Evolutionary conservation across 192 early-diverging fungal species (phyloP), one percentile per base, ranked within the genome.

Genomic region (Backusella tuberculispora): DNA sequence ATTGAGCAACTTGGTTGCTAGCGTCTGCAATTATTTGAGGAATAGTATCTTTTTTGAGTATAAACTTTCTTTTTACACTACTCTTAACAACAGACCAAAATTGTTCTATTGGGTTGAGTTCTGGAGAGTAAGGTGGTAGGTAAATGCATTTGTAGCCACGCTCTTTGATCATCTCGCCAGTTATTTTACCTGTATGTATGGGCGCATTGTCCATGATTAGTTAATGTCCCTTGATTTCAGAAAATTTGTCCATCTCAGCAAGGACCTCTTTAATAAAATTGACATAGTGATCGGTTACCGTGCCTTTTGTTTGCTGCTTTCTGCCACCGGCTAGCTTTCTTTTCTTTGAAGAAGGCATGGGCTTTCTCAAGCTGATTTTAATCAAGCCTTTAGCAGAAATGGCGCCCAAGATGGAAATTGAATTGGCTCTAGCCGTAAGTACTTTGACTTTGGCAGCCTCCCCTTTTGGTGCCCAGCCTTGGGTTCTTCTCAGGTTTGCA

Each of bases 91-190:
- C 48, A 8, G 73, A 74, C 78, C 73, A 74, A 26, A 71, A 79
- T 12, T 79, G 65, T 66, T 79, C 73, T 13, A 72, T 72, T 21
- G 73, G 78, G 48, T 74, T 79, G 5, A 79, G 69, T 47, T 73
- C 72, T 26, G 73, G 60, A 38, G 78, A 79, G n/a, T 67, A 70
- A 17, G 73, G 48, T 42, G 73, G 69, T 0, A 72, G 50, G 46
- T 70, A 79, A n/a, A 74, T 15, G 47, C 73, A 71, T 5, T 66
- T 63, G 44, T 74, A 44, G 13, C 77, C 68, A 8, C 45, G 60
- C 5, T 13, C 6, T 24, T 63, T 44, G 42, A 80, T 63, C 24
- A 60, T 10, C 21, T 60, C 66, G 12, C 53, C 37, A 21, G 73
- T 29, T 21, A 38, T 45, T 24, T 63, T 26, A 26, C 42, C 6